phyloP scores from a whole-genome alignment of 2,329 filamentous ascomycete species.

The Xylariaceae sp. region DNA sequence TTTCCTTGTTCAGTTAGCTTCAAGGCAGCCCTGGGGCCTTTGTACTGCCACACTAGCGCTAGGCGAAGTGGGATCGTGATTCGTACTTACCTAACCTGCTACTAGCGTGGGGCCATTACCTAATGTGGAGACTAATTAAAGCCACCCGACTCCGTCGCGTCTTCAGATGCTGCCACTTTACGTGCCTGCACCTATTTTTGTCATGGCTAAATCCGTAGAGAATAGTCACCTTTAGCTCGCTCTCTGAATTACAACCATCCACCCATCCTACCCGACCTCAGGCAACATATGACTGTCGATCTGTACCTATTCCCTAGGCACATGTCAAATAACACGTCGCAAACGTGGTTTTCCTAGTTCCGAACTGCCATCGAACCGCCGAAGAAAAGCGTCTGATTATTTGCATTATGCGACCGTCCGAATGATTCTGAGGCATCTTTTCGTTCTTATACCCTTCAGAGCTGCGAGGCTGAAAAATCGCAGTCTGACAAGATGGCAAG shows the following conservation, averaged over 20 bases:
- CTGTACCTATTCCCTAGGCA: neutral
- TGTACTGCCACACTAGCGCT: no score
- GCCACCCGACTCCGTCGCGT: neutral
- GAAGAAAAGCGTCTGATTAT: neutral
- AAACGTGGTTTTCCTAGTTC: neutral
- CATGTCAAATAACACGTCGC: neutral
- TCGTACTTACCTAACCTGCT: no score
- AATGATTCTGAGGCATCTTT: neutral
- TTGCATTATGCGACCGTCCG: constrained; percentile 15
- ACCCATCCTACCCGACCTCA: no score
- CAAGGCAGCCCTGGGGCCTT: no score
- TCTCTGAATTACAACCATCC: no score
- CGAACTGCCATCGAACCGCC: neutral
- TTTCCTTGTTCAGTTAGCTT: no score
- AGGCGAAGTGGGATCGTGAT: no score
- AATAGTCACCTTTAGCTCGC: no score
- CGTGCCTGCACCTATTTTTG: neutral
- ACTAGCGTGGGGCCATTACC: neutral
- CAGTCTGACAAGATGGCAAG: constrained; percentile 17
- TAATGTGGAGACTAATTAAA: neutral
- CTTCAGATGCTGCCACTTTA: neutral
- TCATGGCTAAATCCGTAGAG: neutral
- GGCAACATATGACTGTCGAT: no score
- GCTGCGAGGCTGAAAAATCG: constrained; percentile 2
- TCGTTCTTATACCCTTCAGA: neutral